Percentiles rank a stretch among this genome's conserved stretches.
These are phyloP conservation scores for Cryptococcus maquisensis DNA, from an alignment of 1,284 basidiomycete genomes.

Conservation along the genomic window DNA sequence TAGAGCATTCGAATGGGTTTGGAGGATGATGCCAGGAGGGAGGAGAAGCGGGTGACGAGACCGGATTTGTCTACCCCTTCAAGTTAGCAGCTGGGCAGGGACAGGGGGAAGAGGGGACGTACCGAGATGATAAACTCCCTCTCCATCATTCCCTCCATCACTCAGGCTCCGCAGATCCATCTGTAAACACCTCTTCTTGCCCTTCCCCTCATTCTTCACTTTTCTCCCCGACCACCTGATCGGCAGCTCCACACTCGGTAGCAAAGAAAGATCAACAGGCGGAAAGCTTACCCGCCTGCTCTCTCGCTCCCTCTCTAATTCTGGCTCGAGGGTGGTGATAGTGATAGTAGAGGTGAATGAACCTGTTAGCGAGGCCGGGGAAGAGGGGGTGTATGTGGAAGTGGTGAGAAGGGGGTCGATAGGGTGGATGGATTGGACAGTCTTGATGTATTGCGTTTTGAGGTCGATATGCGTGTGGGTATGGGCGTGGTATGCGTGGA, in stretches of 20 bases:
- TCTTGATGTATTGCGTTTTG: background rate
- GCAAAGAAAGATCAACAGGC: background rate
- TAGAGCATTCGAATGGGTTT: constrained; percentile 77
- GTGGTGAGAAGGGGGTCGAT: too few relatives aligned
- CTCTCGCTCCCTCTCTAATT: too few relatives aligned
- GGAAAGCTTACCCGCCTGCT: too few relatives aligned
- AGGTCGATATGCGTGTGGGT: background rate
- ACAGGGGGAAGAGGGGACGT: constrained; percentile 5
- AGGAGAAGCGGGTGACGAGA: constrained; percentile 69
- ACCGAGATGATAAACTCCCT: constrained; percentile 28
- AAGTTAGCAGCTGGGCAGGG: background rate
- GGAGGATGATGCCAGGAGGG: constrained; percentile 55
- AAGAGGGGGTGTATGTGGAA: too few relatives aligned
- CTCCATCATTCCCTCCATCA: constrained; percentile 4
- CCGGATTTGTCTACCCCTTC: constrained; percentile 53
- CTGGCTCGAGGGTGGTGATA: background rate
- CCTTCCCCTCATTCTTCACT: constrained; percentile 5
- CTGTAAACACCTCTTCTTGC: constrained; percentile 44
- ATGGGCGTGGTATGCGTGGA: background rate
- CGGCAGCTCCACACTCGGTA: background rate
- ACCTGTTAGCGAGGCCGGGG: background rate
- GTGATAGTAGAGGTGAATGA: background rate
- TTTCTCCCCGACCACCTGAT: constrained; percentile 5
- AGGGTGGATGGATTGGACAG: background rate
- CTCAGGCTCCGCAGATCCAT: constrained; percentile 33